Evolutionary conservation across 2,329 filamentous ascomycete species (phyloP).

Genomic region (Stachybotrys elegans): DNA sequence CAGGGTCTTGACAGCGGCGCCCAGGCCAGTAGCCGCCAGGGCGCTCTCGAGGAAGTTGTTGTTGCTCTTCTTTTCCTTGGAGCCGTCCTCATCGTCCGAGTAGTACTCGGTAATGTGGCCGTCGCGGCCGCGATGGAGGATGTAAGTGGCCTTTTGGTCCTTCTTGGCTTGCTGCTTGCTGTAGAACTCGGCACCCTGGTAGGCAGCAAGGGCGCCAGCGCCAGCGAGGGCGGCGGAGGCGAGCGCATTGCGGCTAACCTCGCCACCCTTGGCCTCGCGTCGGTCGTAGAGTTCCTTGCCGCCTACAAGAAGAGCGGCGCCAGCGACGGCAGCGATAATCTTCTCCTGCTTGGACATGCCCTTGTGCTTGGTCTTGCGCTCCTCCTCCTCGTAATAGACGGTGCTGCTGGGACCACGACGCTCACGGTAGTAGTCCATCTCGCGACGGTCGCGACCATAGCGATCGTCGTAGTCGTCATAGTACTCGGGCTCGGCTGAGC

Average conservation of each 20-base stretch:
- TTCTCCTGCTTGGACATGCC: conserved; percentile 57
- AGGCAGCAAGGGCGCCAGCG: conserved; percentile 59
- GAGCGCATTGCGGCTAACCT: conserved; percentile 53
- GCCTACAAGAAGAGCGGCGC: conserved; percentile 59
- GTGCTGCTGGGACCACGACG: conserved; percentile 41
- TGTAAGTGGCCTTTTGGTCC: conserved; percentile 48
- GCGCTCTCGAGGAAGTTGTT: conserved; percentile 61
- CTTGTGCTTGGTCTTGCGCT: conserved; percentile 38
- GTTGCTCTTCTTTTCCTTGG: conserved; percentile 54
- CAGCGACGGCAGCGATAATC: conserved; percentile 61
- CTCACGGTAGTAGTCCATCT: conserved; percentile 38
- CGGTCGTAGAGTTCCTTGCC: conserved; percentile 64
- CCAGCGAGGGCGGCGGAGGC: conserved; percentile 58
- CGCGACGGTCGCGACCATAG: conserved; percentile 33
- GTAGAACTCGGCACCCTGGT: conserved; percentile 59
- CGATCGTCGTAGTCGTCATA: conserved; percentile 50
- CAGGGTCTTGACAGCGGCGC: conserved; percentile 55
- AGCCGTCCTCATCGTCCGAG: conserved; percentile 50
- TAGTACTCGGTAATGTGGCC: conserved; percentile 50
- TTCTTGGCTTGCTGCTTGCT: conserved; percentile 55
- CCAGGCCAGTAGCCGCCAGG: conserved; percentile 56
- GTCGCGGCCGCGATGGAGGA: conserved; percentile 49
- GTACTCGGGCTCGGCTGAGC: conserved; percentile 57
- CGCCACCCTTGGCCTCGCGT: conserved; percentile 49
- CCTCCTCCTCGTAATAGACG: conserved; percentile 55